Percentiles rank a stretch among this genome's conserved stretches.
These are phyloP conservation scores for Colletotrichum horii DNA, from an alignment of 2,329 filamentous ascomycete genomes.

Conservation along the genomic window DNA sequence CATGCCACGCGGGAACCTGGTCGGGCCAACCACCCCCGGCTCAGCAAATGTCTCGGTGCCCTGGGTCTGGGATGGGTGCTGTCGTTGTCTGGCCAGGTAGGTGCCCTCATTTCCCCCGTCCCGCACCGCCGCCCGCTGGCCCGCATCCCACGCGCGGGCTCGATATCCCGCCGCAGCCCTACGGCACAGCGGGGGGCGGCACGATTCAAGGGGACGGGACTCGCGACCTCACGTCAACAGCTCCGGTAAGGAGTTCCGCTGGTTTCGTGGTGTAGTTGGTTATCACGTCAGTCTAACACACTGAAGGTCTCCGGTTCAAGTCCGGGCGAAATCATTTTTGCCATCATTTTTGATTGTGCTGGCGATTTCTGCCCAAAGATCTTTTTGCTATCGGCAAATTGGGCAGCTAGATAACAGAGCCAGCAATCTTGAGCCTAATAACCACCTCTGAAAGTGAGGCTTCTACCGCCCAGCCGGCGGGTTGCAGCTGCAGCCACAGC, in stretches of 20 bases:
- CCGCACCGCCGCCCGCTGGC: neutral
- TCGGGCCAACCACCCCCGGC: neutral
- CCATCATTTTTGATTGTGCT: neutral
- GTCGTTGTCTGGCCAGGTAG: neutral
- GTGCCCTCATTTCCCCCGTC: neutral
- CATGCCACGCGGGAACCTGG: neutral
- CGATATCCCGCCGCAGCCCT: neutral
- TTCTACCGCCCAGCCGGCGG: neutral
- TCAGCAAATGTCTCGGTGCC: neutral
- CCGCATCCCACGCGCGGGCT: neutral
- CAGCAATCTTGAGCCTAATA: neutral
- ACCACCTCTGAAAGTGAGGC: neutral
- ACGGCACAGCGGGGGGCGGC: neutral
- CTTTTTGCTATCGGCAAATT: neutral
- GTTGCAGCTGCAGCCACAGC: neutral
- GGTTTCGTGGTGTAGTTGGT: slow-evolving; percentile 48
- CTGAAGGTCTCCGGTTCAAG: slow-evolving; percentile 24
- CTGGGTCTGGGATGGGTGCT: neutral
- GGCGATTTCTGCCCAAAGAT: neutral
- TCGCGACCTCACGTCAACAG: fast-evolving
- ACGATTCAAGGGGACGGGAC: neutral
- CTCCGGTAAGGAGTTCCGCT: neutral
- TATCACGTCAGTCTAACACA: slow-evolving; percentile 54
- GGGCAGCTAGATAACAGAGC: neutral
- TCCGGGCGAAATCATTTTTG: slow-evolving; percentile 12